Percentiles rank a stretch among this genome's conserved stretches.
These are phyloP conservation scores for Pinus tabuliformis DNA, from an alignment of 75 land plant genomes.

Conservation along the genomic window DNA sequence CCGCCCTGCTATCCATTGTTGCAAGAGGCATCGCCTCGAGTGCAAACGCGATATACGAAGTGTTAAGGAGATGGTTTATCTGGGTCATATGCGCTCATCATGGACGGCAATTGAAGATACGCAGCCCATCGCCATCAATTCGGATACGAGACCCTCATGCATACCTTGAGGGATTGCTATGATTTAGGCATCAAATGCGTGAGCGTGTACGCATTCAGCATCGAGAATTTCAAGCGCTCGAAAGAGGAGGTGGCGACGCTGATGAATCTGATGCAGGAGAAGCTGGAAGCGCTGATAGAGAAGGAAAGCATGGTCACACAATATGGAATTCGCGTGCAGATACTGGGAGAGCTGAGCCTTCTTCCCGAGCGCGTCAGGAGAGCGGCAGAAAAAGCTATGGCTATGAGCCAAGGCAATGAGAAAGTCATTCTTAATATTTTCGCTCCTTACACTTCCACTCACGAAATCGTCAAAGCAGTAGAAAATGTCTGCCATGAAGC, in stretches of 20 bases:
- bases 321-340: constrained; percentile 18
- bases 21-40: too few species aligned
- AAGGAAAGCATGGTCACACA: constrained; percentile 19
- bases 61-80: too few species aligned
- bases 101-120: constrained; percentile 52
- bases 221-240: constrained; percentile 40
- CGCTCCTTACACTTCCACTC: constrained; percentile 42
- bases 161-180: constrained; percentile 25
- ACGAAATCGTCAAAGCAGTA: constrained; percentile 33
- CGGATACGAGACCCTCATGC: constrained; percentile 18
- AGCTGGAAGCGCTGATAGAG: constrained; percentile 27
- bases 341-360: constrained; percentile 34
- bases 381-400: constrained; percentile 14
- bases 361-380: constrained; percentile 20
- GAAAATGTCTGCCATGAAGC: not conserved
- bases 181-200: constrained; percentile 37
- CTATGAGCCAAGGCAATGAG: constrained; percentile 24
- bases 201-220: constrained; percentile 52
- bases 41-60: too few species aligned
- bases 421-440: constrained; percentile 29
- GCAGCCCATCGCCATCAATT: constrained; percentile 21
- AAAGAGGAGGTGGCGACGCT: constrained; percentile 32
- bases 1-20: too few species aligned
- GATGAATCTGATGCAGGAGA: constrained; percentile 42
- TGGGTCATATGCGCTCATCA: constrained; percentile 15